phyloP scores from a whole-genome alignment of 179 eudicot genomes.

The Spinacia oleracea region DNA sequence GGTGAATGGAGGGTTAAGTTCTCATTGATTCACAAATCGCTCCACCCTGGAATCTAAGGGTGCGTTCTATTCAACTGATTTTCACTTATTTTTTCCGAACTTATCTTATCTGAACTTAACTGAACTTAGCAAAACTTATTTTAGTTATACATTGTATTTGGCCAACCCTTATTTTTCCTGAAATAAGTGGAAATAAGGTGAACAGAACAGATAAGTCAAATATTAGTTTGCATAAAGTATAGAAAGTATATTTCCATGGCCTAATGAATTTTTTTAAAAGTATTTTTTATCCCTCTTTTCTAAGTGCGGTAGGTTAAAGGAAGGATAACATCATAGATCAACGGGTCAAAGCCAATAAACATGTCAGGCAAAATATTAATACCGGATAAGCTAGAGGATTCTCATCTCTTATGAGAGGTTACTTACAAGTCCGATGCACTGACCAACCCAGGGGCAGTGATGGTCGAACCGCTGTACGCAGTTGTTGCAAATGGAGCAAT shows the following conservation, averaged over 20 bases:
- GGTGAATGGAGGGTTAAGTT: too few relatives aligned
- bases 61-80: too few relatives aligned
- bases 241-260: not conserved
- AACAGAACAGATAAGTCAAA: too few relatives aligned
- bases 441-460: constrained; percentile 63
- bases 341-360: not conserved
- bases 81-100: too few relatives aligned
- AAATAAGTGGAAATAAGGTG: too few relatives aligned
- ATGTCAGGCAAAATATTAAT: constrained; percentile 5
- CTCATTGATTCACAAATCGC: not conserved
- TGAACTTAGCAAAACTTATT: too few relatives aligned
- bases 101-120: too few relatives aligned
- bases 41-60: not conserved
- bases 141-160: too few relatives aligned
- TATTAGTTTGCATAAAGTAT: not conserved
- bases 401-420: not conserved
- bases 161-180: too few relatives aligned
- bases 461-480: constrained; percentile 55
- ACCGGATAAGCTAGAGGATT: not conserved
- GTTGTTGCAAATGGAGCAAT: constrained; percentile 59
- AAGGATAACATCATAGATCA: not conserved
- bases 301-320: not conserved
- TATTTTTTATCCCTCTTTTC: not conserved
- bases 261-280: not conserved
- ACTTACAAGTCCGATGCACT: constrained; percentile 56